A percentile compares a stretch with the other conserved stretches of the same genome.
These are phyloP conservation scores for Clarireedia monteithiana DNA, from an alignment of 2,329 filamentous ascomycete genomes.

Conservation along the genomic window DNA sequence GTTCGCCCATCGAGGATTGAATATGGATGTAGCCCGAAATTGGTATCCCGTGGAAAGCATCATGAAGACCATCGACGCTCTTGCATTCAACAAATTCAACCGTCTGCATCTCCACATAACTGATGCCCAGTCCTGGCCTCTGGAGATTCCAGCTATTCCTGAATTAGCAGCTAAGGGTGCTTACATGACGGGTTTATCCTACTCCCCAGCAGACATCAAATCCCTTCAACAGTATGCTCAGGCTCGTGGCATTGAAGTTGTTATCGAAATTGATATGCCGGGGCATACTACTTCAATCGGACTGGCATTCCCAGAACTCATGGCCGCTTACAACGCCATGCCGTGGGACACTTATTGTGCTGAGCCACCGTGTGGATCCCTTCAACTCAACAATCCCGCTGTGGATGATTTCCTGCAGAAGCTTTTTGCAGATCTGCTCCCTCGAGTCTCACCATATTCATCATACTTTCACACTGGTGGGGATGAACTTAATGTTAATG, in stretches of 20 bases:
- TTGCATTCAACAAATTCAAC: slow-evolving; percentile 78
- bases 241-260: slow-evolving; percentile 60
- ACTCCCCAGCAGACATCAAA: slow-evolving; percentile 56
- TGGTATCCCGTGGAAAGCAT: slow-evolving; percentile 50
- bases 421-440: slow-evolving; percentile 69
- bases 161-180: slow-evolving; percentile 65
- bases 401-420: slow-evolving; percentile 66
- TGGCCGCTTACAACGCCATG: slow-evolving; percentile 52
- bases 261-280: slow-evolving; percentile 74
- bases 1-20: slow-evolving; percentile 70
- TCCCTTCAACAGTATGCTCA: slow-evolving; percentile 64
- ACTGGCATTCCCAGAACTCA: slow-evolving; percentile 61
- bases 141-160: slow-evolving; percentile 70
- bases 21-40: slow-evolving; percentile 69
- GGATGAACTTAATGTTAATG: slow-evolving; percentile 75
- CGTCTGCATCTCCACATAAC: slow-evolving; percentile 73
- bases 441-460: slow-evolving; percentile 60
- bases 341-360: slow-evolving; percentile 54
- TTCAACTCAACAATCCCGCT: slow-evolving; percentile 66
- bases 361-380: slow-evolving; percentile 58
- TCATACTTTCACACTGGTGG: slow-evolving; percentile 80
- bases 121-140: slow-evolving; percentile 78
- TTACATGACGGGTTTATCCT: slow-evolving; percentile 59
- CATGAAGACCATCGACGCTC: slow-evolving; percentile 66
- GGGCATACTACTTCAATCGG: slow-evolving; percentile 67